Base-by-base conservation (phyloP, 441 rosid species). In the Monsonia emarginata region DNA sequence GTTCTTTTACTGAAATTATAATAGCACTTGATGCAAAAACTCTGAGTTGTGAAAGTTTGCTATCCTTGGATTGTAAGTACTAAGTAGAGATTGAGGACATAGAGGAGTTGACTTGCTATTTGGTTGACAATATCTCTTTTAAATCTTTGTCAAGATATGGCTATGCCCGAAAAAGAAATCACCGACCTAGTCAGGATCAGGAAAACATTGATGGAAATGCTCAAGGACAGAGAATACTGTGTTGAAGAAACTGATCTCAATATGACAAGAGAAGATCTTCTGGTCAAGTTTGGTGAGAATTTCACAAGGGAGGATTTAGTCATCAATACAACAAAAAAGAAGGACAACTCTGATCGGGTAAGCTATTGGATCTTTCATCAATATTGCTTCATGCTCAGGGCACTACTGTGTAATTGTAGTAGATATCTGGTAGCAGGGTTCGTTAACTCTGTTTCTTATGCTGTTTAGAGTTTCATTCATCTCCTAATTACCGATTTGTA, bases 121-220 rank as follows among this genome's bases (percentile, higher is more conserved):
- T 54, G 28, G 59, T 24, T 54, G 28, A 54, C 59, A 25, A 9
- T 54, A 10, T 9, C n/a, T 24, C 59, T 10, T 24, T 21, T 25
- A 54, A 54, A 54, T 54, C n/a, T 25, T 54, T 10, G 58, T 52
- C 24, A 44, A 36, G 65, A 32, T 1, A 73, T 73, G 76, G 32
- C 69, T 18, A 65, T 48, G 5, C 18, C 50, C 0, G 78, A 71
- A 0, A 80, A 75, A 63, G 83, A 81, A 68, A 80, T 83, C 74
- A 75, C 83, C 14, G 78, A 74, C 73, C 65, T 78, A 11, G 77
- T 73, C 76, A 83, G 76, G 72, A 75, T 80, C 9, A 82, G 84
- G 4, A 82, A 73, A 27, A 85, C 87, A 4, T 81, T 80, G 19
- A 18, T 85, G 60, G 77, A 83, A 72, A 85, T 85, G 87, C 82